These are phyloP conservation scores for Cyberlindnera meyerae DNA, from an alignment of 805 yeast species.

Conservation along the genomic window DNA sequence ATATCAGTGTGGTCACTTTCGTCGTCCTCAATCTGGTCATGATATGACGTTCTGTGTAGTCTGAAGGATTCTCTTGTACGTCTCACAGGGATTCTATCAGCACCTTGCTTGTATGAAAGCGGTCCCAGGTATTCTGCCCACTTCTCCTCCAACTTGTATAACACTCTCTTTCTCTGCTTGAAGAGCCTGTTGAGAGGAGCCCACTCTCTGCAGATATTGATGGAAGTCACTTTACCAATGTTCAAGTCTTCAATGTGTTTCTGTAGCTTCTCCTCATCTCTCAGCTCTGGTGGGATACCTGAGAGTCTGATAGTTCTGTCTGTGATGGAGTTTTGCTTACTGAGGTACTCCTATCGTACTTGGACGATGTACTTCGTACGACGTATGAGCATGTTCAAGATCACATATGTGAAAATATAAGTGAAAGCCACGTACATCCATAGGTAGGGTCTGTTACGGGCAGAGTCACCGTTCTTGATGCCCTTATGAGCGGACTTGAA, in stretches of 20 bases:
- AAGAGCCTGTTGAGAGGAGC: slow-evolving; percentile 61
- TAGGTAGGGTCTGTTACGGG: slow-evolving; percentile 50
- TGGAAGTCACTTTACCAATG: slow-evolving; percentile 72
- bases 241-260: slow-evolving; percentile 73
- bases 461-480: slow-evolving; percentile 23
- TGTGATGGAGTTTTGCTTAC: slow-evolving; percentile 81
- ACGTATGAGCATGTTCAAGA: slow-evolving; percentile 53
- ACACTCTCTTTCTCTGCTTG: slow-evolving; percentile 47
- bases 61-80: slow-evolving; percentile 23
- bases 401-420: slow-evolving; percentile 71
- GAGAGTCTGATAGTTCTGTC: slow-evolving; percentile 85
- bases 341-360: slow-evolving; percentile 76
- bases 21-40: slow-evolving; percentile 10
- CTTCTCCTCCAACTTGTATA: slow-evolving; percentile 57
- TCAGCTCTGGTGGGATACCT: slow-evolving; percentile 80
- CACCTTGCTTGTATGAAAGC: slow-evolving; percentile 15
- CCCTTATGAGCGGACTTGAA: too few relatives aligned
- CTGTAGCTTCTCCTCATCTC: slow-evolving; percentile 66
- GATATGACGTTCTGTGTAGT: slow-evolving; percentile 18
- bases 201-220: slow-evolving; percentile 89
- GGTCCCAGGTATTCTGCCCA: slow-evolving; percentile 69
- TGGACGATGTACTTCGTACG: slow-evolving; percentile 72
- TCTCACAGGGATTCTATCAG: slow-evolving; percentile 22
- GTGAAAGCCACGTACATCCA: slow-evolving; percentile 91
- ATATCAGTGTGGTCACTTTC: slow-evolving; percentile 8